Percentiles rank a stretch among this genome's conserved stretches.
Conservation (phyloP, 306 rosid genomes). For the Castanopsis chinensis region DNA sequence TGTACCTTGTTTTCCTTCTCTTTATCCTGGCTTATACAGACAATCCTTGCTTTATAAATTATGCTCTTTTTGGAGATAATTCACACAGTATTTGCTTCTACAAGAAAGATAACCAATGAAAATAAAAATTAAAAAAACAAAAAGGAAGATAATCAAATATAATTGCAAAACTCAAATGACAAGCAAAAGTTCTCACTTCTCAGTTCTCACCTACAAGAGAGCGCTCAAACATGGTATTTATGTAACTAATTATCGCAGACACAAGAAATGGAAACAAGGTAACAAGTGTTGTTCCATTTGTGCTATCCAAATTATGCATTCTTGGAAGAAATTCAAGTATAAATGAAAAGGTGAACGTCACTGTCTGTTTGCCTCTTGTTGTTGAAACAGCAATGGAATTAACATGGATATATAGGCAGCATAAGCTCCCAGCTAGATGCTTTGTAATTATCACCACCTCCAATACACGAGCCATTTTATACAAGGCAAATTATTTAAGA, state of each 20-base stretch:
- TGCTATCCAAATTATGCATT: neutral
- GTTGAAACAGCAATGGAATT: neutral
- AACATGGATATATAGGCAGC: neutral
- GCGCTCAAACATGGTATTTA: neutral
- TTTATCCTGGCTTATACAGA: constrained; percentile 10
- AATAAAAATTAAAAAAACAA: neutral
- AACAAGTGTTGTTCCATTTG: neutral
- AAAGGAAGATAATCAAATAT: neutral
- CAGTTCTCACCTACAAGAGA: neutral
- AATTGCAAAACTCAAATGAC: neutral
- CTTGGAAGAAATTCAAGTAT: neutral
- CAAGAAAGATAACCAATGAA: neutral
- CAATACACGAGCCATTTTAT: neutral
- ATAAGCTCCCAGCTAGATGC: neutral
- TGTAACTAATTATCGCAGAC: neutral
- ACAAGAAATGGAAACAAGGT: neutral
- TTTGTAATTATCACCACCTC: neutral
- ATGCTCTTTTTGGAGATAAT: neutral
- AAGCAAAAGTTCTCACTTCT: neutral
- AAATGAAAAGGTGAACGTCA: neutral
- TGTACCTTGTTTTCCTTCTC: neutral
- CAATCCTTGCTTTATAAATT: neutral
- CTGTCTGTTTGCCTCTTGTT: neutral
- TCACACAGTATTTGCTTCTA: neutral
- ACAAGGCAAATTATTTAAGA: neutral